These are phyloP conservation scores for Boletus rufocinnamomeus DNA, from an alignment of 768 basidiomycete species.

Conservation along the genomic window DNA sequence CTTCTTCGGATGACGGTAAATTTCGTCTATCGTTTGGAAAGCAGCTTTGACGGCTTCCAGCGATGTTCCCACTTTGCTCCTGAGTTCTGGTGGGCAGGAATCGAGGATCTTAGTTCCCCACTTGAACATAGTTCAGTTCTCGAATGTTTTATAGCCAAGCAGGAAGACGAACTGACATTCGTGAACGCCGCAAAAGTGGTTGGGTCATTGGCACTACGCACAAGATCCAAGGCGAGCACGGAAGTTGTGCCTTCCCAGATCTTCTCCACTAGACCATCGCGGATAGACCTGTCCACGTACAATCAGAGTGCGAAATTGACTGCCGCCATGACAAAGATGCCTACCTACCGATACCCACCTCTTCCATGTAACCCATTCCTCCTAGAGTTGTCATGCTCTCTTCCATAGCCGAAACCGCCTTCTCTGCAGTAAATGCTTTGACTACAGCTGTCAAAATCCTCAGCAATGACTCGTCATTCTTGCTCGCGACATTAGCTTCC, in stretches of 20 bases:
- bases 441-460: conserved; percentile 67
- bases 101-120: conserved; percentile 52
- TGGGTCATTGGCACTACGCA: conserved; percentile 53
- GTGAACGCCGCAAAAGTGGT: conserved; percentile 47
- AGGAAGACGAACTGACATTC: conserved; percentile 41
- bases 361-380: conserved; percentile 84
- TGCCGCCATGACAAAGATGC: conserved; percentile 6
- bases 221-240: conserved; percentile 68
- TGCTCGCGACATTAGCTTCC: conserved; percentile 54
- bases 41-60: conserved; percentile 41
- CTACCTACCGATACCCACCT: conserved; percentile 66
- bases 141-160: not conserved
- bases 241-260: conserved; percentile 82
- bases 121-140: conserved; percentile 33
- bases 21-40: conserved; percentile 40
- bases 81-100: conserved; percentile 43
- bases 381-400: conserved; percentile 75
- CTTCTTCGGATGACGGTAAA: conserved; percentile 39
- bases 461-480: conserved; percentile 53
- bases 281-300: conserved; percentile 45
- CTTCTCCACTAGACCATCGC: conserved; percentile 73
- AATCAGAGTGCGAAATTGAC: not conserved
- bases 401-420: conserved; percentile 63
- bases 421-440: conserved; percentile 72
- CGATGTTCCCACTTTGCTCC: conserved; percentile 27